Evolutionary conservation across 116 monocot species (phyloP), one percentile per base, ranked within the genome.

Genomic region (Iris pallida): DNA sequence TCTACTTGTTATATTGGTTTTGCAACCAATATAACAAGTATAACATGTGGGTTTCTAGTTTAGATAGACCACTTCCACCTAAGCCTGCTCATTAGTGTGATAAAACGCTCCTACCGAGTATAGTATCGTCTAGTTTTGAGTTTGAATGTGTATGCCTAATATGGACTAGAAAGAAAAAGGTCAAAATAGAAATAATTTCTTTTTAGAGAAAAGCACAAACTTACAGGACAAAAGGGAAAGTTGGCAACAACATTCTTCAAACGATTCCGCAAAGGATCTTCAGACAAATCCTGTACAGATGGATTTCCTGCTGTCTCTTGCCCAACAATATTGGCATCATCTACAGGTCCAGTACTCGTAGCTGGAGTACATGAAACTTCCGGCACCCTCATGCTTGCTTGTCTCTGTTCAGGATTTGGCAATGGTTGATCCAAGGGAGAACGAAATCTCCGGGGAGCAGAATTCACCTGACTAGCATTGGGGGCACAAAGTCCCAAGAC

Each of bases 401-500:
- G 58, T 65, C 42, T 83, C 47, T 73, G 75, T 9, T 84, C 84
- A 53, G 61, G 51, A 57, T 51, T 70, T 30, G 71, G 65, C 59
- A 64, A n/a, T 55, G 66, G 69, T 47, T 45, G 59, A 41, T 45
- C 76, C 12, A 73, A 18, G 45, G 43, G 64, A 59, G 63, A 68
- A 4, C 68, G 74, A 8, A 80, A 69, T 43, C 71, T 78, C 17
- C 70, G 79, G 51, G 65, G 16, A 45, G 20, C 44, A 16, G 68
- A 61, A 51, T 79, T 83, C 15, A 61, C 8, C 69, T 78, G 72
- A 65, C 43, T 76, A 70, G 91, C 91, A 82, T 91, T 95, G 43
- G 95, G 95, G 81, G 95, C 95, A 74, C 86, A 84, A 7, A 95
- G 79, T 47, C 95, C 95, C 60, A 95, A 68, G 66, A 95, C 86